Percentiles rank a stretch among this genome's conserved stretches.
These are phyloP conservation scores for Tetrapisispora nanseiensis DNA, from an alignment of 805 yeast species.

Conservation along the genomic window DNA sequence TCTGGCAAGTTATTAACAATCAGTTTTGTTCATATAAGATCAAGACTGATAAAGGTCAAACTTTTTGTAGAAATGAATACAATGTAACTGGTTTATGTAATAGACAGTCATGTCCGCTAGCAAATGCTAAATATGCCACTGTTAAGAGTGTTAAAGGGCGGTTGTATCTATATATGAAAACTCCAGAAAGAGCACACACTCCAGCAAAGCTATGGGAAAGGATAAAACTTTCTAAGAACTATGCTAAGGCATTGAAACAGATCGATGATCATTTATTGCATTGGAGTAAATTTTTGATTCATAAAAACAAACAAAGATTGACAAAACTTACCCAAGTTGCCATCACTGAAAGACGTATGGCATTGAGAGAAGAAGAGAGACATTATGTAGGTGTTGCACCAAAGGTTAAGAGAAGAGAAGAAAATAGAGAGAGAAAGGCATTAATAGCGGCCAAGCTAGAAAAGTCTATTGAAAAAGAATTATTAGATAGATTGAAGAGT, in stretches of 20 bases:
- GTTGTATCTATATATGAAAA: conserved; percentile 84
- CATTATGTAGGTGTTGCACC: conserved; percentile 87
- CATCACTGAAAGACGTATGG: conserved; percentile 87
- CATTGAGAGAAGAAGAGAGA: conserved; percentile 83
- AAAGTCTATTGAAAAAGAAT: conserved; percentile 90
- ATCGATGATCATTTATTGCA: conserved; percentile 78
- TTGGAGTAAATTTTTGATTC: conserved; percentile 87
- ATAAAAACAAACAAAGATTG: conserved; percentile 92
- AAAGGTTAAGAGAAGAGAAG: conserved; percentile 90
- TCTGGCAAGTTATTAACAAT: conserved; percentile 95
- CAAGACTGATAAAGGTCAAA: conserved; percentile 79
- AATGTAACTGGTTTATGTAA: conserved; percentile 91
- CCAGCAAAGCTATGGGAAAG: conserved; percentile 95
- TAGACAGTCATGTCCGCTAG: conserved; percentile 91
- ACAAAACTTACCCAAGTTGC: conserved; percentile 93
- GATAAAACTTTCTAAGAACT: conserved; percentile 80
- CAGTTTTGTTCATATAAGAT: conserved; percentile 93
- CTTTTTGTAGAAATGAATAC: conserved; percentile 91
- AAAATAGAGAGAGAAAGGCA: conserved; percentile 91
- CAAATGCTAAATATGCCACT: conserved; percentile 86
- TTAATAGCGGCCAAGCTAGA: conserved; percentile 94
- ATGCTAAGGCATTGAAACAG: conserved; percentile 77
- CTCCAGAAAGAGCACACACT: conserved; percentile 94
- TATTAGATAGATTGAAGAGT: conserved; percentile 86
- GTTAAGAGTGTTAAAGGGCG: conserved; percentile 72